Evolutionary conservation across 345 rosid species (phyloP).

Genomic region (Salix udensis): DNA sequence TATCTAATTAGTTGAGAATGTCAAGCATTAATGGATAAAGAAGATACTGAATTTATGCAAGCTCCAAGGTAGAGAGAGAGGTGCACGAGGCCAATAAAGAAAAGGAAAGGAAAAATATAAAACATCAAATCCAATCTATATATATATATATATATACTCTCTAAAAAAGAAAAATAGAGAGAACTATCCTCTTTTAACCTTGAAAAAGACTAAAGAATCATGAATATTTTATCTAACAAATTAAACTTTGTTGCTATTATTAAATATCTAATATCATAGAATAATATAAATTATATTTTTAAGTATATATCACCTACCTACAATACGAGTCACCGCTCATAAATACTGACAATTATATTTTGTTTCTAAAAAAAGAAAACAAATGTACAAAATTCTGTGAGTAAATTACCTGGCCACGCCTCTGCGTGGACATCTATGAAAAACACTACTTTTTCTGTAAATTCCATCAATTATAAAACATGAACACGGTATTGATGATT

Average conservation of each 20-base stretch:
- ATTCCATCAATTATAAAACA: not conserved
- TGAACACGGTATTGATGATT: not conserved
- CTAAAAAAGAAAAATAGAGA: not conserved
- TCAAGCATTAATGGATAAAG: not conserved
- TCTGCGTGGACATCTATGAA: too few relatives aligned
- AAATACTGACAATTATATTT: not conserved
- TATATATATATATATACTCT: too few relatives aligned
- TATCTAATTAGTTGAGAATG: not conserved
- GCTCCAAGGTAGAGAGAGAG: too few relatives aligned
- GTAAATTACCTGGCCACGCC: slow-evolving; percentile 80
- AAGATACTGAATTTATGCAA: not conserved
- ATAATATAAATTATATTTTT: too few relatives aligned
- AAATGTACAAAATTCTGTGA: not conserved
- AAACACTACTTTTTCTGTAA: slow-evolving; percentile 85
- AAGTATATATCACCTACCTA: too few relatives aligned
- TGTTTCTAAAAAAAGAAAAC: not conserved
- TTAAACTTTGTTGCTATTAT: too few relatives aligned
- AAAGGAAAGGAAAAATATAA: too few relatives aligned
- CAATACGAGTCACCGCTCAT: too few relatives aligned
- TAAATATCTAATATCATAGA: too few relatives aligned
- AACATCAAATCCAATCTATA: too few relatives aligned
- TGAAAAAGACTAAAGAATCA: not conserved
- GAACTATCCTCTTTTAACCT: not conserved
- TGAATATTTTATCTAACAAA: not conserved
- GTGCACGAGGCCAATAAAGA: too few relatives aligned